Percentiles rank a stretch among this genome's conserved stretches.
phyloP scores from a whole-genome alignment of 768 basidiomycete species.

The Boletales sp. region DNA sequence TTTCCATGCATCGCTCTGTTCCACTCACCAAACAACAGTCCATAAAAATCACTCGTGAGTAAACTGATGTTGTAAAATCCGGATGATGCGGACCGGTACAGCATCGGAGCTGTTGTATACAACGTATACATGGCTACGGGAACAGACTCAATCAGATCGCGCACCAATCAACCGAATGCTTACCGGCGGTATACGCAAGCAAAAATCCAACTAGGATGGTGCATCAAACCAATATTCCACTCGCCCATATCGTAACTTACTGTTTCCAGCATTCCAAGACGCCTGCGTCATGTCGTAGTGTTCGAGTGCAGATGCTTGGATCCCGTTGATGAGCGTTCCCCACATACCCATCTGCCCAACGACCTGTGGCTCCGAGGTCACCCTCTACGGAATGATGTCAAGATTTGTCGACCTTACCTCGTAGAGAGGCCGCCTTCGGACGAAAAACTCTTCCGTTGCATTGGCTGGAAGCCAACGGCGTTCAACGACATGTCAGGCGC shows the following conservation, averaged over 20 bases:
- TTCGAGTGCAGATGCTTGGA: constrained; percentile 75
- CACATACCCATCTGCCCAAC: constrained; percentile 86
- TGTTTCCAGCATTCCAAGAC: constrained; percentile 69
- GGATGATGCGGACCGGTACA: constrained; percentile 84
- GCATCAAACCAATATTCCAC: neutral
- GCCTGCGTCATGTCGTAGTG: constrained; percentile 60
- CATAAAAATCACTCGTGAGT: constrained; percentile 87
- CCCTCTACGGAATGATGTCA: neutral
- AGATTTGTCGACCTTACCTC: constrained; percentile 42
- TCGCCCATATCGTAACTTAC: constrained; percentile 36
- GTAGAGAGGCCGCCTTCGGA: constrained; percentile 73
- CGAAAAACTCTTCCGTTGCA: constrained; percentile 86
- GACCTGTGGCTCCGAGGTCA: constrained; percentile 39
- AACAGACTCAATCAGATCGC: neutral
- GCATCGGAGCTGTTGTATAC: constrained; percentile 80
- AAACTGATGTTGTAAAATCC: constrained; percentile 83
- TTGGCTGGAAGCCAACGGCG: constrained; percentile 51
- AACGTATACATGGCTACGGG: constrained; percentile 71
- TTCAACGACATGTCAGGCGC: neutral
- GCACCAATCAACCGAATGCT: neutral
- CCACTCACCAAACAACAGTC: constrained; percentile 62
- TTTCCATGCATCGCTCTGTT: neutral
- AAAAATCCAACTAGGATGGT: constrained; percentile 46
- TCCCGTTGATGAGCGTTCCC: constrained; percentile 75
- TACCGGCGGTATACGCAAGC: constrained; percentile 47